phyloP scores from a whole-genome alignment of 2,329 filamentous ascomycete species.

The Paramyrothecium sp. region DNA sequence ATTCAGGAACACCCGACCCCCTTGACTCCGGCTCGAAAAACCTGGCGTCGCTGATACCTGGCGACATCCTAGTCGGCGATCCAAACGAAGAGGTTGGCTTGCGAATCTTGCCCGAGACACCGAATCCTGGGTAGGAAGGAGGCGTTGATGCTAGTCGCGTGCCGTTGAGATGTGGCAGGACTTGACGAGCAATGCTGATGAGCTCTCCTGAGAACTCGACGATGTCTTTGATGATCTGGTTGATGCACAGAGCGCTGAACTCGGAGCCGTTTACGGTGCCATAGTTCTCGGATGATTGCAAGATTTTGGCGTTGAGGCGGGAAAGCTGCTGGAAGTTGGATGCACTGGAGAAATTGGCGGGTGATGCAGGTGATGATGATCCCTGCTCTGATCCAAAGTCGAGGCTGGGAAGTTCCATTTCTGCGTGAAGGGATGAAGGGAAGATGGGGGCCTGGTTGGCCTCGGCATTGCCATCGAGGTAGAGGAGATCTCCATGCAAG shows the following conservation, averaged over 20 bases:
- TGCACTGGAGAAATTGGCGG: slow-evolving; percentile 2
- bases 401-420: too few species aligned
- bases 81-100: background rate
- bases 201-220: slow-evolving; percentile 12
- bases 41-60: slow-evolving; percentile 2
- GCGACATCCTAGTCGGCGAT: background rate
- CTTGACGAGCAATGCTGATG: slow-evolving; percentile 9
- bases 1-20: slow-evolving; percentile 7
- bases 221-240: slow-evolving; percentile 7
- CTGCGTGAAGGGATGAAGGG: background rate
- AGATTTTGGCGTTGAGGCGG: slow-evolving; percentile 8
- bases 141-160: background rate
- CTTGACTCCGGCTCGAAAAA: background rate
- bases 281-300: slow-evolving; percentile 7
- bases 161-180: slow-evolving; percentile 5
- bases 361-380: background rate
- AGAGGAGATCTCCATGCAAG: slow-evolving; percentile 4
- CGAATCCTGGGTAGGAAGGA: background rate
- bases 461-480: slow-evolving; percentile 1
- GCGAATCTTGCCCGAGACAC: slow-evolving; percentile 2
- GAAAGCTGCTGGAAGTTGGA: slow-evolving; percentile 8
- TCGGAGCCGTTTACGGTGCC: background rate
- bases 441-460: background rate
- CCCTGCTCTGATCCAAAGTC: too few species aligned
- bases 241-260: background rate